Evolutionary conservation across 2,329 filamentous ascomycete species (phyloP).

Genomic region (Akanthomyces muscarius): DNA sequence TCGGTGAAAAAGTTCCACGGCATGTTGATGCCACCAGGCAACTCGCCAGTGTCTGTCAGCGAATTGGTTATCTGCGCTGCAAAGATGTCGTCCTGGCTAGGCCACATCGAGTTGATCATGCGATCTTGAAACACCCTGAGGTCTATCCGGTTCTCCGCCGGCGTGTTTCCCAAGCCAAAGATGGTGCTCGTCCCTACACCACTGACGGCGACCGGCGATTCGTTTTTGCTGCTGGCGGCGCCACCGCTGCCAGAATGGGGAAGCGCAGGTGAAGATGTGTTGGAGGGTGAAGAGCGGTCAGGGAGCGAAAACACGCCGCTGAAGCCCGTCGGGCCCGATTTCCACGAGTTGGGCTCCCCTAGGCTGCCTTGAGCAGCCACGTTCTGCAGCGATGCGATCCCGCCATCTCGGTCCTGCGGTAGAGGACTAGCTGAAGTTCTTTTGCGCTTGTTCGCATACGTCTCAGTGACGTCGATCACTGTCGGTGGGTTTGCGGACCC

Average conservation of each 20-base stretch:
- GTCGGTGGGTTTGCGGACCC: slow-evolving; percentile 12
- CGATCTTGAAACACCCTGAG: slow-evolving; percentile 32
- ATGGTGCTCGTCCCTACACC: slow-evolving; percentile 1
- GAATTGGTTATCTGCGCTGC: slow-evolving; percentile 28
- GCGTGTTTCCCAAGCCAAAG: slow-evolving; percentile 31
- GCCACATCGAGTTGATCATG: slow-evolving; percentile 29
- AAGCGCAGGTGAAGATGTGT: slow-evolving; percentile 29
- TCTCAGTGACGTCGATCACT: slow-evolving; percentile 15
- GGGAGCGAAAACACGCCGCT: slow-evolving; percentile 22
- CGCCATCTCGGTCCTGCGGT: slow-evolving; percentile 12
- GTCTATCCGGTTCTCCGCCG: slow-evolving; percentile 34
- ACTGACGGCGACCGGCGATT: slow-evolving; percentile 23
- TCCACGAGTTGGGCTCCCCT: slow-evolving; percentile 28
- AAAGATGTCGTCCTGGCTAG: slow-evolving; percentile 28
- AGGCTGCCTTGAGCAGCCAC: background rate
- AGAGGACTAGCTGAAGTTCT: slow-evolving; percentile 28
- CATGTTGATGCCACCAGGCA: slow-evolving; percentile 24
- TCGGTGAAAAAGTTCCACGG: slow-evolving; percentile 30
- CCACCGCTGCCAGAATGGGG: slow-evolving; percentile 22
- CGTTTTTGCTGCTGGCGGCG: slow-evolving; percentile 26
- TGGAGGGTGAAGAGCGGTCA: slow-evolving; percentile 32
- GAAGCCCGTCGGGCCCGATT: slow-evolving; percentile 17
- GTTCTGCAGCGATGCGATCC: background rate
- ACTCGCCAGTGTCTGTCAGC: slow-evolving; percentile 21
- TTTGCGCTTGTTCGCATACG: slow-evolving; percentile 30